Evolutionary conservation across 148 eudicot species (phyloP), one percentile per base, ranked within the genome.

Genomic region (Chenopodium formosanum): DNA sequence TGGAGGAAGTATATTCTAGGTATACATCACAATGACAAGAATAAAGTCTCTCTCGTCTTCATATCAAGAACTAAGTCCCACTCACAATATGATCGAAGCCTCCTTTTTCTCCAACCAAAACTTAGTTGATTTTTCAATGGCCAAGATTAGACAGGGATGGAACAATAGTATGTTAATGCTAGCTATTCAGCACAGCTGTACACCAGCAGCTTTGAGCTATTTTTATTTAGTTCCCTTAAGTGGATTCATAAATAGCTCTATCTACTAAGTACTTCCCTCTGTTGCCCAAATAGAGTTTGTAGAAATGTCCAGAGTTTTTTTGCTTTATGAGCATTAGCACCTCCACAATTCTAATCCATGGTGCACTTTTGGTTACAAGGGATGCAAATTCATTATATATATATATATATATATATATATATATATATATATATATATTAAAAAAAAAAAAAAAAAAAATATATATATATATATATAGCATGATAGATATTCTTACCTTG

Each of bases 401-500:
- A 52, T 9, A 52, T 11, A 11, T 23, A 52, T 1, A 31, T 31
- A 31, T 1, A 31, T 31, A 31, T 56, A 31, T 31, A 31, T 31
- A 31, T 31, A 31, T 31, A 31, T 31, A 31, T 31, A 31, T 71
- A 31, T 71, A 63, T 56, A 31, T 31, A 31, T 31, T 23, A 23
- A 23, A 23, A 23, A 50, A 9, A 50, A 23, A 23, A 23, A 23
- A 50, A 9, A 50, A 23, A 23, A 23, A 31, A 1, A 31, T 71
- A 63, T 56, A 31, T 31, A 31, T 31, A 31, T 31, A 31, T 31
- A 31, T 31, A 31, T 31, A 31, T 71, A 63, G 40, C 44, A 37
- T 29, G 68, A 64, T 4, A 74, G 40, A 73, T 23, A 63, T 23
- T 63, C 19, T 77, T 81, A 95, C 98, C 98, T 95, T 95, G 67